These are phyloP conservation scores for Rhodotorula sp. DNA, from an alignment of 1,284 basidiomycete species.

Conservation along the genomic window DNA sequence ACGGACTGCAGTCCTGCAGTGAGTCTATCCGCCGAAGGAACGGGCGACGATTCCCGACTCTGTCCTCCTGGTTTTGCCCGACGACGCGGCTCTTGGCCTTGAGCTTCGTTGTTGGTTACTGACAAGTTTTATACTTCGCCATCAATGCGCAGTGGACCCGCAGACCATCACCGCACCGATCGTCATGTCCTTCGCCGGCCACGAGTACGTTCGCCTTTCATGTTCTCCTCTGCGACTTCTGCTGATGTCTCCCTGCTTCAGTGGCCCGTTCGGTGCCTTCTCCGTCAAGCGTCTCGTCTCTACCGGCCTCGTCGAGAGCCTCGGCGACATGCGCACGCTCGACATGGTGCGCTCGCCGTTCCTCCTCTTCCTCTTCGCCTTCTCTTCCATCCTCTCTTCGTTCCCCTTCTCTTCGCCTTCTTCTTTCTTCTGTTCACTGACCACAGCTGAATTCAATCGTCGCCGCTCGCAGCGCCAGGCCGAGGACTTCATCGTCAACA, in stretches of 20 bases:
- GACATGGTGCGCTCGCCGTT: conserved; percentile 62
- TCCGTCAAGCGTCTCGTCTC: conserved; percentile 77
- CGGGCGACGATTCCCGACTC: not conserved
- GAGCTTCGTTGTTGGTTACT: no score
- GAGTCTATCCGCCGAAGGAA: not conserved
- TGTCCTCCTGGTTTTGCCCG: not conserved
- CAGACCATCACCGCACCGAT: conserved; percentile 77
- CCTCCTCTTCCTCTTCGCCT: conserved; percentile 43
- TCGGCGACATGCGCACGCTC: conserved; percentile 70
- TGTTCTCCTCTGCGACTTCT: conserved; percentile 46
- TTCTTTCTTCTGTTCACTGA: no score
- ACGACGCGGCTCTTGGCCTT: no score
- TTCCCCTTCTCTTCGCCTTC: no score
- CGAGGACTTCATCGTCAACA: conserved; percentile 49
- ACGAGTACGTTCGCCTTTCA: conserved; percentile 20
- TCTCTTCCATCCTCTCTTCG: not conserved
- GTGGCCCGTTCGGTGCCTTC: conserved; percentile 83
- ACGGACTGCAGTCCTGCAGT: conserved; percentile 62
- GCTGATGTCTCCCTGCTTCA: conserved; percentile 56
- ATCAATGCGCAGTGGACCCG: conserved; percentile 61
- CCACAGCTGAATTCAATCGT: no score
- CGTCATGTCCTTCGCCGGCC: conserved; percentile 52
- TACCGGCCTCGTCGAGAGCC: conserved; percentile 69
- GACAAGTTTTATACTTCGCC: no score
- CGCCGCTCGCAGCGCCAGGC: not conserved